These are phyloP conservation scores for Serendipita sp. DNA, from an alignment of 768 basidiomycete species.

Conservation along the genomic window DNA sequence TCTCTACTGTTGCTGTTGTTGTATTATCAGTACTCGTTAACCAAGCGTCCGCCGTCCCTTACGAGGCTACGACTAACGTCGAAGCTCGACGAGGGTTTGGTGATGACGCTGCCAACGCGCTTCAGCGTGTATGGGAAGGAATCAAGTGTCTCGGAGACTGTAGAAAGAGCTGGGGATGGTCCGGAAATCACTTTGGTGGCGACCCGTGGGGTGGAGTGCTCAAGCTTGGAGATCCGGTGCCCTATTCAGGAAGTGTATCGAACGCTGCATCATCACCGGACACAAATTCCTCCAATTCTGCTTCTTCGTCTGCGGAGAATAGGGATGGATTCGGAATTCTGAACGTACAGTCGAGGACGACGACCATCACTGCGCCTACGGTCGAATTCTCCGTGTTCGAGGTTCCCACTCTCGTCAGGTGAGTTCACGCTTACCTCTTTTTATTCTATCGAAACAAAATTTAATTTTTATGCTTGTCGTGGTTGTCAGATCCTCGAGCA, in stretches of 20 bases:
- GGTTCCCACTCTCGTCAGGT: slow-evolving; percentile 11
- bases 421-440: slow-evolving; percentile 4
- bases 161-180: slow-evolving; percentile 31
- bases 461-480: slow-evolving; percentile 7
- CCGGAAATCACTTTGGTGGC: slow-evolving; percentile 34
- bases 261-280: slow-evolving; percentile 4
- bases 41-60: not conserved
- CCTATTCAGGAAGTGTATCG: slow-evolving; percentile 21
- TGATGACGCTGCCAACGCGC: not conserved
- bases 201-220: slow-evolving; percentile 43
- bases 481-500: slow-evolving; percentile 11
- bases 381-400: slow-evolving; percentile 13
- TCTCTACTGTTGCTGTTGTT: not conserved
- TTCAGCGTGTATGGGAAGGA: slow-evolving; percentile 3
- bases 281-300: not conserved
- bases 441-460: not conserved
- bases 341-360: not conserved
- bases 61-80: not conserved
- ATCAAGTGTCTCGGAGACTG: slow-evolving; percentile 25
- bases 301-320: not conserved
- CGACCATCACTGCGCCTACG: slow-evolving; percentile 7
- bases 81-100: not conserved
- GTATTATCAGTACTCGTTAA: not conserved
- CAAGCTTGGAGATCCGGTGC: slow-evolving; percentile 18
- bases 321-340: not conserved